Conservation (phyloP, 192 early-diverging fungal genomes). For the Allomyces arbusculus region DNA sequence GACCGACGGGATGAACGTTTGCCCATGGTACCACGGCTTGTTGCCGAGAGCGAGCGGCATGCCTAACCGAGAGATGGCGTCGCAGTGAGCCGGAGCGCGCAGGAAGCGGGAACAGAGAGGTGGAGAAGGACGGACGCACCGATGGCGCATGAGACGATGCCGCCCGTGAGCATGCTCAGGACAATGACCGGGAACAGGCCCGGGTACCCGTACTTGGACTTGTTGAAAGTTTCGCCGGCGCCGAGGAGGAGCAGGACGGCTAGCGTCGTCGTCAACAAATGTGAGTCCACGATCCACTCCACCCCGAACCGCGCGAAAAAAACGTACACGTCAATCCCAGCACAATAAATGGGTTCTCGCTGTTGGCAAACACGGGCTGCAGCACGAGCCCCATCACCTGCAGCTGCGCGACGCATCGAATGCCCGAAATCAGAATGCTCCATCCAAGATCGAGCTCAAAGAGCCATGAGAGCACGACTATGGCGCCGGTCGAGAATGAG, state of each 20-base stretch:
- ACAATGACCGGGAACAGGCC: background rate
- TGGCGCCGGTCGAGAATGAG: background rate
- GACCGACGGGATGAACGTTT: constrained; percentile 8
- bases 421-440: background rate
- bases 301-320: too few relatives aligned
- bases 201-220: background rate
- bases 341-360: background rate
- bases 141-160: background rate
- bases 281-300: too few relatives aligned
- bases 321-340: background rate
- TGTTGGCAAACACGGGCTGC: background rate
- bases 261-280: too few relatives aligned
- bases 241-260: background rate
- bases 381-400: background rate
- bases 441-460: background rate
- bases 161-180: background rate
- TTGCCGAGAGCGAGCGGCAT: background rate
- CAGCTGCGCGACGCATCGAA: background rate
- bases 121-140: background rate
- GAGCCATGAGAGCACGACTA: background rate
- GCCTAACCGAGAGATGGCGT: background rate
- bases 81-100: background rate
- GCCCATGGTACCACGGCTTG: background rate
- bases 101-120: background rate
- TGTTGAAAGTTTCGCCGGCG: background rate